A percentile compares a stretch with the other conserved stretches of the same genome.
Conservation (phyloP, 192 early-diverging fungal genomes). For the Gaertneriomyces semiglobifer region DNA sequence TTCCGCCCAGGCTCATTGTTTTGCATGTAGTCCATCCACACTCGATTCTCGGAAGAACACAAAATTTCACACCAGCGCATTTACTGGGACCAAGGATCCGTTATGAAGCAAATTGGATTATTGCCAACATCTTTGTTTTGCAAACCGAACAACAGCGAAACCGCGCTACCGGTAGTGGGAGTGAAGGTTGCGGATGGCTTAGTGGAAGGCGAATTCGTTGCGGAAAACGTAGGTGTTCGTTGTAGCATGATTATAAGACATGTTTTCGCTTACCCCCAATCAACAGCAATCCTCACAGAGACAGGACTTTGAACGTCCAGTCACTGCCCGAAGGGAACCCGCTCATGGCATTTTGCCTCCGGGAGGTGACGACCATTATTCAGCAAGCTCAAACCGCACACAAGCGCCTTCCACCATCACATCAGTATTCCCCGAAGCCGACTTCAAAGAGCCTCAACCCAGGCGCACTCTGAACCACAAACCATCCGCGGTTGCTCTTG, state of each 20-base stretch:
- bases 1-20: background rate
- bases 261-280: too few species aligned
- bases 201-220: background rate
- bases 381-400: background rate
- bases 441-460: background rate
- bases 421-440: background rate
- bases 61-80: constrained; percentile 31
- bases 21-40: constrained; percentile 1
- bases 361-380: background rate
- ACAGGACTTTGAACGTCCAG: too few species aligned
- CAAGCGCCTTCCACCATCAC: background rate
- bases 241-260: too few species aligned
- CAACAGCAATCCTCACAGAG: too few species aligned
- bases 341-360: constrained; percentile 15
- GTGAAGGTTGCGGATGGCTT: constrained; percentile 36
- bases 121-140: constrained; percentile 48
- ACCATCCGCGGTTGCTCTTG: background rate
- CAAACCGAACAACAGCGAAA: constrained; percentile 48
- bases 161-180: constrained; percentile 42
- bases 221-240: too few species aligned
- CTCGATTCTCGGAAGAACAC: constrained; percentile 28
- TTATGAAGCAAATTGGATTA: constrained; percentile 45
- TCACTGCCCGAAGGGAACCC: background rate
- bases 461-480: background rate
- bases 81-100: constrained; percentile 57